Conservation (phyloP, 192 early-diverging fungal genomes). For the Backusella sp. region DNA sequence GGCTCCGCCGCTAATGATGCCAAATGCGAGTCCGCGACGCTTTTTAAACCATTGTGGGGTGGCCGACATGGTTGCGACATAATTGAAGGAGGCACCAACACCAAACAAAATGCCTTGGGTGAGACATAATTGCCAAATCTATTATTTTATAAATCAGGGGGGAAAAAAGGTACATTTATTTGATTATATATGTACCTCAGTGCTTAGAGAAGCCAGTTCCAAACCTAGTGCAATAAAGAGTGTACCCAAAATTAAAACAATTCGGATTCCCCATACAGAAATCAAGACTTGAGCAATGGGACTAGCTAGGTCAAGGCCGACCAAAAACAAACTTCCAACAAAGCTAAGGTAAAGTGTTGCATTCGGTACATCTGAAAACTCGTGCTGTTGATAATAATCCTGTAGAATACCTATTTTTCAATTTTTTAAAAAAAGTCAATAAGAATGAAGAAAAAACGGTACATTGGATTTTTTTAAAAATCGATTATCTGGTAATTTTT, state of each 20-base stretch:
- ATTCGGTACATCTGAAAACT: constrained; percentile 14
- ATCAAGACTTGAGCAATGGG: constrained; percentile 20
- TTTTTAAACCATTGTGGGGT: constrained; percentile 58
- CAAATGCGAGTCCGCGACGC: constrained; percentile 54
- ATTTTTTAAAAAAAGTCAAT: not conserved
- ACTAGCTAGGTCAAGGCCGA: constrained; percentile 6
- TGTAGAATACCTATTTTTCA: constrained; percentile 22
- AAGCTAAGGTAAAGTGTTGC: constrained; percentile 14
- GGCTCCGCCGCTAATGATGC: constrained; percentile 56
- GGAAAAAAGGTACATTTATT: not conserved
- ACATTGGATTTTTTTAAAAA: too few relatives aligned
- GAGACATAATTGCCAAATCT: constrained; percentile 60
- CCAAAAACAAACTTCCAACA: constrained; percentile 19
- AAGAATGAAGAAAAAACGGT: not conserved
- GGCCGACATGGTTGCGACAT: constrained; percentile 26
- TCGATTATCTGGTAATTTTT: too few relatives aligned
- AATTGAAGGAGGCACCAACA: constrained; percentile 37
- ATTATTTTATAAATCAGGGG: not conserved
- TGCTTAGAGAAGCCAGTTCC: constrained; percentile 12
- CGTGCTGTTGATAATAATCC: constrained; percentile 26
- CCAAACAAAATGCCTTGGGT: constrained; percentile 60
- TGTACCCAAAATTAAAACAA: constrained; percentile 8
- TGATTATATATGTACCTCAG: constrained; percentile 6
- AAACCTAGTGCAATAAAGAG: constrained; percentile 12
- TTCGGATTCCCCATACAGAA: constrained; percentile 6